These are phyloP conservation scores for Exserohilum rostratum DNA, from an alignment of 2,329 filamentous ascomycete species.

Conservation along the genomic window DNA sequence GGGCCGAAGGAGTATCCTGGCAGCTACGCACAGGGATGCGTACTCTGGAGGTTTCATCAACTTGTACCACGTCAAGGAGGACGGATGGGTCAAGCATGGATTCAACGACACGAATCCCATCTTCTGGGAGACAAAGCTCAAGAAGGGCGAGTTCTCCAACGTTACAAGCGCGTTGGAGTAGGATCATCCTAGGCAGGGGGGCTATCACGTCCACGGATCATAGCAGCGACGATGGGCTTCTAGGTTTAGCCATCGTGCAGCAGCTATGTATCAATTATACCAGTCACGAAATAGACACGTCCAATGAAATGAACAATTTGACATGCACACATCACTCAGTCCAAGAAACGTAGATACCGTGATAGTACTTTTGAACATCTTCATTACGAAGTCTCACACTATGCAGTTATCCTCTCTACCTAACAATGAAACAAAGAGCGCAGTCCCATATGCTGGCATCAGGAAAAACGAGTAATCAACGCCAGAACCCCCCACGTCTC, in stretches of 20 bases:
- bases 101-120: constrained; percentile 98
- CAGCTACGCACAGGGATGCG: constrained; percentile 96
- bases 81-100: constrained; percentile 98
- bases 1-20: constrained; percentile 88
- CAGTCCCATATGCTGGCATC: constrained; percentile 1
- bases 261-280: background rate
- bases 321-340: background rate
- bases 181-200: background rate
- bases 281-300: constrained; percentile 14
- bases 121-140: constrained; percentile 99
- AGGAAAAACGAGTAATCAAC: background rate
- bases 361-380: background rate
- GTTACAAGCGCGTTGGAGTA: constrained; percentile 79
- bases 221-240: background rate
- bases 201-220: background rate
- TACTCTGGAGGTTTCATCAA: constrained; percentile 99
- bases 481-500: background rate
- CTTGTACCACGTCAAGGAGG: constrained; percentile 98
- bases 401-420: background rate
- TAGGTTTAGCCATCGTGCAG: background rate
- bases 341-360: background rate
- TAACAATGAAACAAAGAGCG: background rate
- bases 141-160: constrained; percentile 98
- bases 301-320: constrained; percentile 14
- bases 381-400: background rate